Percentiles rank a stretch among this genome's conserved stretches.
phyloP scores from a whole-genome alignment of 139 green algal genomes.

The Trebouxia sp. region DNA sequence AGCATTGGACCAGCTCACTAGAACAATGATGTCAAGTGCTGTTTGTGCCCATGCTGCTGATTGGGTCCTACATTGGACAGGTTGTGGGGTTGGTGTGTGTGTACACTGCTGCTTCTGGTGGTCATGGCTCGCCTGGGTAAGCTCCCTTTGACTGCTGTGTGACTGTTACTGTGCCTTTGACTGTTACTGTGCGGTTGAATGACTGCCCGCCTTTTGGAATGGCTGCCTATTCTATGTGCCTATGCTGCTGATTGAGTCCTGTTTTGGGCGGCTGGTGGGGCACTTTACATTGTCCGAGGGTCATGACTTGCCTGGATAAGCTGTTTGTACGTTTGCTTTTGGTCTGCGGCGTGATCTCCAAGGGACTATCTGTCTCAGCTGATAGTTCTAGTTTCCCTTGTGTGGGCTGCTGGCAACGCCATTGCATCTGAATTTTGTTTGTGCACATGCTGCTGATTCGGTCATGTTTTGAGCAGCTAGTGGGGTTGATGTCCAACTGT shows the following conservation, averaged over 20 bases:
- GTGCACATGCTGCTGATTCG: conserved; percentile 87
- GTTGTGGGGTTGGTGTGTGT: conserved; percentile 17
- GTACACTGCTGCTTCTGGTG: conserved; percentile 12
- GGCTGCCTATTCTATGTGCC: conserved; percentile 91
- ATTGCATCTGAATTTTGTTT: neutral
- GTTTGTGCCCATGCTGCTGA: conserved; percentile 94
- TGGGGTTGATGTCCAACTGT: conserved; percentile 33
- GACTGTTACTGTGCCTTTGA: no score
- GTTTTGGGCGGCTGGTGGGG: conserved; percentile 51
- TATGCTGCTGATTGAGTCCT: conserved; percentile 87
- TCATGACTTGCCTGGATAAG: no score
- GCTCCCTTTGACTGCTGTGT: no score
- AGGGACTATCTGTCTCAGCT: no score
- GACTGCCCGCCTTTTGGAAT: neutral
- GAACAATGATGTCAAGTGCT: no score
- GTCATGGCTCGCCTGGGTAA: conserved; percentile 37
- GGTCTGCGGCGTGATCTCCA: no score
- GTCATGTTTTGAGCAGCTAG: conserved; percentile 59
- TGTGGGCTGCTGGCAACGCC: no score
- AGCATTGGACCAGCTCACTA: no score
- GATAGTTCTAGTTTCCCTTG: no score
- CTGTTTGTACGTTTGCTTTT: neutral
- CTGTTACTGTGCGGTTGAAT: no score
- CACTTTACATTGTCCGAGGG: no score
- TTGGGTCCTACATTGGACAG: conserved; percentile 70